Conservation (phyloP, 2,329 filamentous ascomycete genomes). For the Penicillium concentricum region DNA sequence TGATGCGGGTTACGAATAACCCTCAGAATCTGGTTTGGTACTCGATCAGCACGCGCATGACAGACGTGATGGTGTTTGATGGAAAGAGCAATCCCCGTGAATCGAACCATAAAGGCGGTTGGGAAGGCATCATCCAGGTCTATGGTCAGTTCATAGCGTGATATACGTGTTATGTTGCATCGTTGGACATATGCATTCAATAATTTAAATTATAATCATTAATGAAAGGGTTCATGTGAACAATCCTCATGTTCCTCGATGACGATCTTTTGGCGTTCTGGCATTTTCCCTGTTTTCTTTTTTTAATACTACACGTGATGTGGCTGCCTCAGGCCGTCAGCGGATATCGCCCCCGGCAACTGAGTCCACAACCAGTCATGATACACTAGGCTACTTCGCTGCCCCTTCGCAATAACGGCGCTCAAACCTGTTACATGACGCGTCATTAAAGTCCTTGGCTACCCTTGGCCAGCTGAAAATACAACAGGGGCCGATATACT, state of each 20-base stretch:
- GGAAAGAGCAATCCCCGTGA: constrained; percentile 26
- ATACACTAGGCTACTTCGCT: background rate
- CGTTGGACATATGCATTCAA: constrained; percentile 5
- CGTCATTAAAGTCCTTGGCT: constrained; percentile 1
- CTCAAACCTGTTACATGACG: background rate
- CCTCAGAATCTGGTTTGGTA: constrained; percentile 34
- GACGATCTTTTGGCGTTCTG: background rate
- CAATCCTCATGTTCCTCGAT: background rate
- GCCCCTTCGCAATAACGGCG: background rate
- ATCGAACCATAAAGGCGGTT: constrained; percentile 30
- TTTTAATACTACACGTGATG: constrained; percentile 2
- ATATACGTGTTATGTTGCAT: background rate
- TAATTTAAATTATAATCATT: background rate
- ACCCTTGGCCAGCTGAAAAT: background rate
- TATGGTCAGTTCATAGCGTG: constrained; percentile 23
- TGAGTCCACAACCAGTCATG: background rate
- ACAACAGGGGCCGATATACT: background rate
- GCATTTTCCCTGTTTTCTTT: background rate
- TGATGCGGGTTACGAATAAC: constrained; percentile 31
- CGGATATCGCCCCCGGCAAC: background rate
- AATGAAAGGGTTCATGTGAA: background rate
- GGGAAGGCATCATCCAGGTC: constrained; percentile 32
- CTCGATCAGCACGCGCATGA: constrained; percentile 30
- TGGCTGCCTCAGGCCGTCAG: background rate
- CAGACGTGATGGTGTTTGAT: constrained; percentile 34